Evolutionary conservation across 345 rosid species (phyloP).

Genomic region (Capsella bursapastoris): DNA sequence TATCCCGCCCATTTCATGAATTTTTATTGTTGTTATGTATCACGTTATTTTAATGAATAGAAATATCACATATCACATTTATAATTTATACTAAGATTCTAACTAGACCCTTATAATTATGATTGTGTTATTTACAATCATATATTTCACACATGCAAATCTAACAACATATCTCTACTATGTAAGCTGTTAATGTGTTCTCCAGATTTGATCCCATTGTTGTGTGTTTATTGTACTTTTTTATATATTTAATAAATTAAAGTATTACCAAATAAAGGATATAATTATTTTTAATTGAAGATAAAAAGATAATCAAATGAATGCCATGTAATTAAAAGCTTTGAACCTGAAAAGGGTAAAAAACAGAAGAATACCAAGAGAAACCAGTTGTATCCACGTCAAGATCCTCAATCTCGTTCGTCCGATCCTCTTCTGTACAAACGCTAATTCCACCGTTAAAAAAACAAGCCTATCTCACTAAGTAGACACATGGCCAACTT

Average conservation of each 20-base stretch:
- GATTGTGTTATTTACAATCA: neutral
- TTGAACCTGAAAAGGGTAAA: constrained; percentile 29
- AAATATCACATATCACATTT: too few species aligned
- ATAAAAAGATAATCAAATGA: constrained; percentile 4
- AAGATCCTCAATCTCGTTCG: constrained; percentile 28
- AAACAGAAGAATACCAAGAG: neutral
- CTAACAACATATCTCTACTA: neutral
- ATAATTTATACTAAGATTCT: neutral
- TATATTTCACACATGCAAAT: neutral
- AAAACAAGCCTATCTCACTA: neutral
- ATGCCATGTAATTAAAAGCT: constrained; percentile 40
- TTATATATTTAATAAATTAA: neutral
- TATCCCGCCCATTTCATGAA: neutral
- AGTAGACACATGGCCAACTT: constrained; percentile 28
- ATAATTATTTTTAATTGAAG: neutral
- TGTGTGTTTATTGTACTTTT: neutral
- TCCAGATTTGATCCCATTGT: constrained; percentile 1
- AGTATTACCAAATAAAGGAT: neutral
- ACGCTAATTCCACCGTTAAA: constrained; percentile 20
- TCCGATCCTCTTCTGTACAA: constrained; percentile 20
- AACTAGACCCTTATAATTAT: neutral
- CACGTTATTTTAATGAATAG: too few species aligned
- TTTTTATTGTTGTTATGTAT: neutral
- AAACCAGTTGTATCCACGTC: constrained; percentile 37
- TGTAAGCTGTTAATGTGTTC: neutral